A percentile compares a stretch with the other conserved stretches of the same genome.
phyloP scores from a whole-genome alignment of 1,139 yeast genomes.

The Geotrichum cucujoidarum region DNA sequence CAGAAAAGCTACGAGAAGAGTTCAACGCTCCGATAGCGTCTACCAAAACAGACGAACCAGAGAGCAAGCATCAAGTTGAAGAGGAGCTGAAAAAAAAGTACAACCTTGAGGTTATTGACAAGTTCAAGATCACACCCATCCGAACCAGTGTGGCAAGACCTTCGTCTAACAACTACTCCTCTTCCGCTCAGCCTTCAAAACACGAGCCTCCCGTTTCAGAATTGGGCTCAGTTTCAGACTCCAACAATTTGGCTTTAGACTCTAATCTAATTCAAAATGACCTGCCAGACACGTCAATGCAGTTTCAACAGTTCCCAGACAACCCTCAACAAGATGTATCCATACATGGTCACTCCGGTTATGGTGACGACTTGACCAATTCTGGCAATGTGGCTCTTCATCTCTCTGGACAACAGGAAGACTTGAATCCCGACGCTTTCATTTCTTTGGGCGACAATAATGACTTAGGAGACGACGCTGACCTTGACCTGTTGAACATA shows the following conservation, averaged over 20 bases:
- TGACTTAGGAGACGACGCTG: no score
- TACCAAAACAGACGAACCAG: slow-evolving; percentile 6
- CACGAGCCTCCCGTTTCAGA: no score
- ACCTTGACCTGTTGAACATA: slow-evolving; percentile 9
- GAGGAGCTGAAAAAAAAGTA: slow-evolving; percentile 27
- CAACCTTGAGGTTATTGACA: slow-evolving; percentile 23
- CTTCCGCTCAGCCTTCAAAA: no score
- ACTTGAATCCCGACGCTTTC: slow-evolving; percentile 7
- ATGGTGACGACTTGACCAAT: no score
- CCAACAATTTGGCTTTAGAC: background rate
- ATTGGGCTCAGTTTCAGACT: background rate
- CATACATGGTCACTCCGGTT: no score
- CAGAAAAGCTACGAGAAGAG: slow-evolving; percentile 31
- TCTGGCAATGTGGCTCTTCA: no score
- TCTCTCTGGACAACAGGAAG: background rate
- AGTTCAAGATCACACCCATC: slow-evolving; percentile 4
- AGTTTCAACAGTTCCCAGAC: background rate
- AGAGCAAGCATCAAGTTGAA: slow-evolving; percentile 13
- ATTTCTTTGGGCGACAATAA: slow-evolving; percentile 7
- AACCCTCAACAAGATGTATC: background rate
- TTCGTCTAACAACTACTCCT: background rate
- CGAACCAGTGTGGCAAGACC: background rate
- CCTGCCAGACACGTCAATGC: background rate
- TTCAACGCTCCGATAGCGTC: slow-evolving; percentile 23
- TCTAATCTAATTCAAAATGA: background rate